Conservation (phyloP, 495 filamentous ascomycete species). For the Platismatia glauca region DNA sequence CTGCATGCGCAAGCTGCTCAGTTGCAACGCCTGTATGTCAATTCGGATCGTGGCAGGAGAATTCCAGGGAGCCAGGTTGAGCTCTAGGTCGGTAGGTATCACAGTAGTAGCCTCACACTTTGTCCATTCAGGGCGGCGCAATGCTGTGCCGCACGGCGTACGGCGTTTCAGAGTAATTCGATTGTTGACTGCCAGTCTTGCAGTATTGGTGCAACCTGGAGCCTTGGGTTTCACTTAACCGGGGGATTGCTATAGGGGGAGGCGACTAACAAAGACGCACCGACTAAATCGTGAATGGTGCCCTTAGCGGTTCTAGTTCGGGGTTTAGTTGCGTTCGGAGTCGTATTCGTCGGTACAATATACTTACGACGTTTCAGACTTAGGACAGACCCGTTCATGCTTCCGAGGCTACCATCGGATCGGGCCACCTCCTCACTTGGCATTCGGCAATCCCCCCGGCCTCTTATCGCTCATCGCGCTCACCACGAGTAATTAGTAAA, state of each 20-base stretch:
- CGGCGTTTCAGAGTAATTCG: background rate
- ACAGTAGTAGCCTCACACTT: background rate
- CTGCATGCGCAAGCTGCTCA: background rate
- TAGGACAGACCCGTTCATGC: background rate
- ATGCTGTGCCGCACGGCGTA: background rate
- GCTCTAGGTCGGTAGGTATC: background rate
- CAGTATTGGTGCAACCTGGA: background rate
- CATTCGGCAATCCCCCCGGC: too few relatives aligned
- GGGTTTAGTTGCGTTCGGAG: too few relatives aligned
- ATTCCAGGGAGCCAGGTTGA: too few relatives aligned
- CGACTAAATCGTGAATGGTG: background rate
- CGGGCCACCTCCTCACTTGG: background rate
- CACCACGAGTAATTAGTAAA: background rate
- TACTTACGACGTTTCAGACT: background rate
- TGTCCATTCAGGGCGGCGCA: background rate
- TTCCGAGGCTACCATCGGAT: background rate
- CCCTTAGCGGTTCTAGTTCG: background rate
- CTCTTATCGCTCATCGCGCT: background rate
- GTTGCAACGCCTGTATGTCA: background rate
- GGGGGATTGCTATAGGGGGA: background rate
- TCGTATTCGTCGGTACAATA: too few relatives aligned
- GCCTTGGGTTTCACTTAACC: background rate
- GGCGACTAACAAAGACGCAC: too few relatives aligned
- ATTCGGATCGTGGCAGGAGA: background rate
- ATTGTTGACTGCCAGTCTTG: background rate